Evolutionary conservation across 164 flowering plant species (phyloP).

Genomic region (Nymphaea thermarum): DNA sequence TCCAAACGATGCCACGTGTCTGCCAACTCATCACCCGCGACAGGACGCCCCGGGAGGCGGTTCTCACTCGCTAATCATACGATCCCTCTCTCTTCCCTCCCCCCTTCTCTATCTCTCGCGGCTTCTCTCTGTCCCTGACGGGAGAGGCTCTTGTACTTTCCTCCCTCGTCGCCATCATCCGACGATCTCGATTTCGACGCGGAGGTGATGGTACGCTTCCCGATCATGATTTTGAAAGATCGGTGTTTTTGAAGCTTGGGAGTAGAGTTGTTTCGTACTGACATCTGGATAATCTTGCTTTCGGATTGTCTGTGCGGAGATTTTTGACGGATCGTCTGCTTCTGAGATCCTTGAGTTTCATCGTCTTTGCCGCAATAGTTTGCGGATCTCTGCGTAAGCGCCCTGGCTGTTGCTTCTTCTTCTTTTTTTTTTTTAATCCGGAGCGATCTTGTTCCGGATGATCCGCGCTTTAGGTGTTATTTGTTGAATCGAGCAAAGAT

Average conservation of each 20-base stretch:
- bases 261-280: background rate
- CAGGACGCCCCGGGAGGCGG: background rate
- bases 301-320: background rate
- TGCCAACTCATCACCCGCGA: background rate
- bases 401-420: background rate
- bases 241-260: background rate
- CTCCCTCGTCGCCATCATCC: background rate
- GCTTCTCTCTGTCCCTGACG: too few relatives aligned
- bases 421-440: background rate
- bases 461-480: background rate
- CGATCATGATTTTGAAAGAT: background rate
- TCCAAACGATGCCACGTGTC: background rate
- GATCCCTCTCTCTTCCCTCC: conserved; percentile 3
- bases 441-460: background rate
- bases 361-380: background rate
- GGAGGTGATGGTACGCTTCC: background rate
- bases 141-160: background rate
- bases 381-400: background rate
- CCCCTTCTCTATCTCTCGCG: conserved; percentile 4
- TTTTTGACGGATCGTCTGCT: background rate
- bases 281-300: background rate
- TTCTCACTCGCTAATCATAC: background rate
- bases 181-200: too few relatives aligned
- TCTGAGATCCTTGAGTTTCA: too few relatives aligned
- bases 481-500: background rate